Base-by-base conservation (phyloP, 805 yeast species). In the Monosporozyma solicola region DNA sequence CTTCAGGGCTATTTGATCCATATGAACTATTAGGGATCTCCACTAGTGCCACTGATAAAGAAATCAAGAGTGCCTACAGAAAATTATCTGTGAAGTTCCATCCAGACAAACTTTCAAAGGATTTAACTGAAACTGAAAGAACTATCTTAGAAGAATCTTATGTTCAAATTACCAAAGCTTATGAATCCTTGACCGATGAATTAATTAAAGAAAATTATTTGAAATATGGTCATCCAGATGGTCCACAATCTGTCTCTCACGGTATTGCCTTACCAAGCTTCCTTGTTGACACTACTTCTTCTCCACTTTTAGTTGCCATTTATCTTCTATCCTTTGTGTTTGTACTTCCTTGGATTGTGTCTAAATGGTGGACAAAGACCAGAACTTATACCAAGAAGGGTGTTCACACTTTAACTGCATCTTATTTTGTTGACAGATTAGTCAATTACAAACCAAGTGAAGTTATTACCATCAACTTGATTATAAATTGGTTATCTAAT, bases 161-260 rank as follows among this genome's bases (percentile, higher is more conserved):
- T 68, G 92, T 91, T 41, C 76, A 80, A 59, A 86, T 94, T 61
- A 84, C 87, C 54, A 87, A 87, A 70, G 99, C 99, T 27, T 90
- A 95, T 72, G 87, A 90, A 70, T 88, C 99, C 0, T 78, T 94
- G 58, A 95, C 99, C 13, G 98, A 94, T 70, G 97, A 88, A 60
- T 78, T 75, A 10, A 82, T 87, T 3, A 85, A 82, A 61, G 87
- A 87, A 60, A 94, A 94, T 67, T 90, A 80, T 68, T 73, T 84
- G 61, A 83, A 80, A 61, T 94, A 85, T 64, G 99, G 99, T 49
- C 96, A 95, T 67, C 99, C 99, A 4, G 99, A 94, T 72, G 99
- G 99, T 45, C 96, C 95, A 44, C 96, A 88, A 69, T 87, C 87
- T 29, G 77, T 85, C 20, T 74, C 85, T 22, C 97, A 89, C 67